Evolutionary conservation across 2,329 filamentous ascomycete species (phyloP).

Genomic region (Claviceps cyperi): DNA sequence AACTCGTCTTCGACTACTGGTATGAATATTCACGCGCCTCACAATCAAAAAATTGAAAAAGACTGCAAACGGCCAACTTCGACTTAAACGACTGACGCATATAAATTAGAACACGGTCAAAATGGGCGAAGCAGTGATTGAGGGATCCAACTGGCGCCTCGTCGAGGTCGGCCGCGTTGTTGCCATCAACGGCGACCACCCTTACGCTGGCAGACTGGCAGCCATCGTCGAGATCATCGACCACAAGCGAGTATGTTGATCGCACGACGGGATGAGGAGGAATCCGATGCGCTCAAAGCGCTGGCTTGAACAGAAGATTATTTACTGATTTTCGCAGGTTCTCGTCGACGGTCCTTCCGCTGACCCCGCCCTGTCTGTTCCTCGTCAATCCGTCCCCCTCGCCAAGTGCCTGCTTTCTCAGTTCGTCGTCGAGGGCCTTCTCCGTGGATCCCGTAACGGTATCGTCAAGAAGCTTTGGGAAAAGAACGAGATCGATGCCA

Average conservation of each 20-base stretch:
- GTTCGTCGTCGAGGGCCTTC: constrained; percentile 73
- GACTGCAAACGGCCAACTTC: not conserved
- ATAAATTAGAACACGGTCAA: constrained; percentile 42
- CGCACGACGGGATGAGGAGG: not conserved
- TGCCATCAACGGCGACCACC: constrained; percentile 68
- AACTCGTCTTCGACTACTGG: constrained; percentile 25
- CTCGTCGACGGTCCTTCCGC: constrained; percentile 89
- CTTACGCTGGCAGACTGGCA: constrained; percentile 74
- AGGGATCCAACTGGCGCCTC: constrained; percentile 78
- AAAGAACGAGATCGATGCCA: constrained; percentile 77
- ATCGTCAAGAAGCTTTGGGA: constrained; percentile 82
- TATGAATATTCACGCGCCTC: constrained; percentile 17
- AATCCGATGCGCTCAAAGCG: not conserved
- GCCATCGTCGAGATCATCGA: constrained; percentile 98
- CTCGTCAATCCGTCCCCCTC: constrained; percentile 77
- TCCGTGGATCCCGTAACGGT: constrained; percentile 70
- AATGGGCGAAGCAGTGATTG: constrained; percentile 75
- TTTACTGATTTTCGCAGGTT: constrained; percentile 42
- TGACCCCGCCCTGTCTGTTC: constrained; percentile 63
- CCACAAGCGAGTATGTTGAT: constrained; percentile 95
- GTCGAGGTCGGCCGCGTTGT: constrained; percentile 98
- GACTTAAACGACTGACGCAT: constrained; percentile 18
- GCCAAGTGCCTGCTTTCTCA: constrained; percentile 76
- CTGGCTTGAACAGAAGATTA: constrained; percentile 2
- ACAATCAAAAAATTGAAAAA: not conserved